phyloP scores from a whole-genome alignment of 1,139 yeast genomes.

The Sporopachydermia cereana region DNA sequence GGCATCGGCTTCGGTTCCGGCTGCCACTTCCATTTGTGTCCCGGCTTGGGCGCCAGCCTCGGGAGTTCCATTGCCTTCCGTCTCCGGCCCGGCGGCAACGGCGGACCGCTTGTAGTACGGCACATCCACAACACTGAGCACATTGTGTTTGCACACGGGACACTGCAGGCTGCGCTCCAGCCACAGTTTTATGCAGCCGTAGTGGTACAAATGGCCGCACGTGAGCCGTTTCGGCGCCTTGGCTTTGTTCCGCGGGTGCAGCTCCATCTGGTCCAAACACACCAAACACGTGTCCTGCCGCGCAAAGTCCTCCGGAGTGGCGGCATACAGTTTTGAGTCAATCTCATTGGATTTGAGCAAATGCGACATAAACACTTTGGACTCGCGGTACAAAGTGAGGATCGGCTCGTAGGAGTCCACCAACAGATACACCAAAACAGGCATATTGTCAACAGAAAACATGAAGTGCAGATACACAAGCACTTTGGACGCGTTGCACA shows the following conservation, averaged over 20 bases:
- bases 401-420: slow-evolving; percentile 1
- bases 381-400: not conserved
- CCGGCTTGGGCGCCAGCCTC: not conserved
- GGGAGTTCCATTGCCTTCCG: not conserved
- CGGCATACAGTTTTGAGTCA: slow-evolving; percentile 28
- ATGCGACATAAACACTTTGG: not conserved
- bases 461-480: not conserved
- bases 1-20: not conserved
- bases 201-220: slow-evolving; percentile 83
- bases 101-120: slow-evolving; percentile 4
- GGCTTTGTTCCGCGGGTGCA: slow-evolving; percentile 21
- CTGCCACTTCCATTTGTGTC: not conserved
- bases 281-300: slow-evolving; percentile 63
- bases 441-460: not conserved
- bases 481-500: not conserved
- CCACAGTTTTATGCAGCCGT: slow-evolving; percentile 91
- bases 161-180: slow-evolving; percentile 82
- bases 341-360: not conserved
- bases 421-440: not conserved
- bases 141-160: slow-evolving; percentile 84
- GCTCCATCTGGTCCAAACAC: slow-evolving; percentile 73
- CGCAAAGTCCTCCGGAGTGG: slow-evolving; percentile 47
- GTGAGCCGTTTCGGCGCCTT: slow-evolving; percentile 56
- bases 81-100: not conserved
- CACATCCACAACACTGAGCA: slow-evolving; percentile 24